Evolutionary conservation across 2,329 filamentous ascomycete species (phyloP).

Genomic region (Pestalotiopsis sp.): DNA sequence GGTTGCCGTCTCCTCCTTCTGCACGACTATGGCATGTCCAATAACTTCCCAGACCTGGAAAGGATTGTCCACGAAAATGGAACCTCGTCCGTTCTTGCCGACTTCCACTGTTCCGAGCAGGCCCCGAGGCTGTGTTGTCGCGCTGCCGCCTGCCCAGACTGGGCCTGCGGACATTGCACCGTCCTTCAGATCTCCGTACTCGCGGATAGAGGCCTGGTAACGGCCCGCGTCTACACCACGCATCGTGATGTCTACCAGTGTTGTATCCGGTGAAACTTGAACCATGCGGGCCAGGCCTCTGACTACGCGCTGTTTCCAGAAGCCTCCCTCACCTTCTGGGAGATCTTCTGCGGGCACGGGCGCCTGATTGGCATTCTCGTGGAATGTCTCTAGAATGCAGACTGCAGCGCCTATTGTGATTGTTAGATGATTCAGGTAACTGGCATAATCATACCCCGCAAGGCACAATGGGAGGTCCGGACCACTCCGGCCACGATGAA

Average conservation of each 20-base stretch:
- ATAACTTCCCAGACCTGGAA: conserved; percentile 96
- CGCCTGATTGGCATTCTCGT: conserved; percentile 55
- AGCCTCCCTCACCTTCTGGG: conserved; percentile 29
- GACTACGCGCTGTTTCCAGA: conserved; percentile 55
- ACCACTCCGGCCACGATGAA: neutral
- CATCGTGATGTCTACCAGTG: conserved; percentile 84
- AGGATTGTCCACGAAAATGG: conserved; percentile 76
- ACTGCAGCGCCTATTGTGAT: conserved; percentile 69
- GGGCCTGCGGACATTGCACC: conserved; percentile 82
- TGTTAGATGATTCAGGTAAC: neutral
- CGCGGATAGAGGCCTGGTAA: conserved; percentile 82
- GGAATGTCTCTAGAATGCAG: conserved; percentile 87
- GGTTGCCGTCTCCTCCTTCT: conserved; percentile 61
- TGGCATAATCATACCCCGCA: neutral
- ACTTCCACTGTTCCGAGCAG: conserved; percentile 76
- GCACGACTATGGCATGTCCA: conserved; percentile 86
- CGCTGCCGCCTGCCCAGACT: conserved; percentile 65
- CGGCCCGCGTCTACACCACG: conserved; percentile 77
- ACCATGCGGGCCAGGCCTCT: conserved; percentile 91
- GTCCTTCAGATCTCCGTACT: conserved; percentile 81
- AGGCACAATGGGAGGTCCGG: neutral
- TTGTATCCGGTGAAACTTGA: conserved; percentile 76
- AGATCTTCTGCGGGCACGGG: conserved; percentile 32
- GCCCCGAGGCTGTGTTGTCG: conserved; percentile 44
- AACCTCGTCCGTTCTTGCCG: conserved; percentile 72